Conservation (phyloP, 2,329 filamentous ascomycete species). For the Colletotrichum viniferum region DNA sequence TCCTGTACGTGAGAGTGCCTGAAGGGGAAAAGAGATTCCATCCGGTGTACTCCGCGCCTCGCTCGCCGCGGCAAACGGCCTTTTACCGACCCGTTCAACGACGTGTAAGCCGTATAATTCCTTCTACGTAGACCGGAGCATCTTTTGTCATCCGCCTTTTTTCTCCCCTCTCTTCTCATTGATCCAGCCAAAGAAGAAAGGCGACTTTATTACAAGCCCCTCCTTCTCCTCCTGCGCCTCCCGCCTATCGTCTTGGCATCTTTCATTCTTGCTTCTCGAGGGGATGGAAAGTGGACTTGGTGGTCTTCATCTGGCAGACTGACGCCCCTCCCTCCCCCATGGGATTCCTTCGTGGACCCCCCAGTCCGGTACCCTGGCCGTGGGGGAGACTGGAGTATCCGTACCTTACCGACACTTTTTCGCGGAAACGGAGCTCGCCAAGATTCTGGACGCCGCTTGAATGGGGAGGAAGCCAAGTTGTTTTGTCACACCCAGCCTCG, state of each 20-base stretch:
- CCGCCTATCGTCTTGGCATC: slow-evolving; percentile 1
- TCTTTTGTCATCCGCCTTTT: not conserved
- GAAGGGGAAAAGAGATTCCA: not conserved
- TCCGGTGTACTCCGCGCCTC: not conserved
- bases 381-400: not conserved
- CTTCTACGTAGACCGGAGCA: not conserved
- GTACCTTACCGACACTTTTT: not conserved
- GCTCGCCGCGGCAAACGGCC: not conserved
- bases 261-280: not conserved
- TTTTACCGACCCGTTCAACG: not conserved
- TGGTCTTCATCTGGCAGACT: not conserved
- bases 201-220: not conserved
- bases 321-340: not conserved
- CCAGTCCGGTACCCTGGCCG: not conserved
- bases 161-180: not conserved
- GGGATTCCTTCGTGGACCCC: not conserved
- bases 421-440: not conserved
- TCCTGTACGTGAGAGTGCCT: not conserved
- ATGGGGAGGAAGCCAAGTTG: not conserved
- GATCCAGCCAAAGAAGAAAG: not conserved
- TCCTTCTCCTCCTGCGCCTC: not conserved
- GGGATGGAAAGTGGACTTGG: not conserved
- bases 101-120: not conserved
- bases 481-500: not conserved
- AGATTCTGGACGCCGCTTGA: not conserved